A percentile compares a stretch with the other conserved stretches of the same genome.
Conservation (phyloP, 2,329 filamentous ascomycete genomes). For the Fusarium verticillioides region DNA sequence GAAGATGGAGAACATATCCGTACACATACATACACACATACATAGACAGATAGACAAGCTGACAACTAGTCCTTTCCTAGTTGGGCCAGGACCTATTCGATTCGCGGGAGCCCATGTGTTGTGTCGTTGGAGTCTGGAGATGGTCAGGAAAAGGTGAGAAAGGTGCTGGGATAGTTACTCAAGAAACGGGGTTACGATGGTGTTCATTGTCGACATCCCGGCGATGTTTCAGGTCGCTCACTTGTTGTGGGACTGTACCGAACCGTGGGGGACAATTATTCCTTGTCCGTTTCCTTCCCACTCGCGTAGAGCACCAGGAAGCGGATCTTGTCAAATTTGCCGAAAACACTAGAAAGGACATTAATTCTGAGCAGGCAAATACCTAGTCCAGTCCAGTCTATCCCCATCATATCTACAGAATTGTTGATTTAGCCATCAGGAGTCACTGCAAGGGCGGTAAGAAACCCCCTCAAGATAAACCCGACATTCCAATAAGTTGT, state of each 20-base stretch:
- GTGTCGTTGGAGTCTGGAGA: background rate
- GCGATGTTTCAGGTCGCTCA: slow-evolving; percentile 44
- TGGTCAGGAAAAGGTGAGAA: slow-evolving; percentile 8
- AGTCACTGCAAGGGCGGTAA: slow-evolving; percentile 19
- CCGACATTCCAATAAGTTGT: slow-evolving; percentile 14
- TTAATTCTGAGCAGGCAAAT: background rate
- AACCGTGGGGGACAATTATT: slow-evolving; percentile 33
- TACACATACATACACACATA: background rate
- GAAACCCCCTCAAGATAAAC: background rate
- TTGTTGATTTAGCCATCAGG: background rate
- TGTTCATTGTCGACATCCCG: slow-evolving; percentile 32
- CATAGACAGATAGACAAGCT: background rate
- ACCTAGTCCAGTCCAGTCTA: background rate
- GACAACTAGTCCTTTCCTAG: background rate
- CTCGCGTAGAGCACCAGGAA: background rate
- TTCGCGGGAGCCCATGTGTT: background rate
- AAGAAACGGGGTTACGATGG: slow-evolving; percentile 24
- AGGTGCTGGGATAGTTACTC: slow-evolving; percentile 24
- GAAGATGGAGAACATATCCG: slow-evolving; percentile 7
- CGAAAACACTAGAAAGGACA: background rate
- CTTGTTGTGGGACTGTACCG: slow-evolving; percentile 37
- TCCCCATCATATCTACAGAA: background rate
- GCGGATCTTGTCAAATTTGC: background rate
- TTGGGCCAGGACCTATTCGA: background rate
- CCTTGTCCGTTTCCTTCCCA: slow-evolving; percentile 23